A percentile compares a stretch with the other conserved stretches of the same genome.
phyloP scores from a whole-genome alignment of 345 rosid genomes.

The Hypericum androsaemum region DNA sequence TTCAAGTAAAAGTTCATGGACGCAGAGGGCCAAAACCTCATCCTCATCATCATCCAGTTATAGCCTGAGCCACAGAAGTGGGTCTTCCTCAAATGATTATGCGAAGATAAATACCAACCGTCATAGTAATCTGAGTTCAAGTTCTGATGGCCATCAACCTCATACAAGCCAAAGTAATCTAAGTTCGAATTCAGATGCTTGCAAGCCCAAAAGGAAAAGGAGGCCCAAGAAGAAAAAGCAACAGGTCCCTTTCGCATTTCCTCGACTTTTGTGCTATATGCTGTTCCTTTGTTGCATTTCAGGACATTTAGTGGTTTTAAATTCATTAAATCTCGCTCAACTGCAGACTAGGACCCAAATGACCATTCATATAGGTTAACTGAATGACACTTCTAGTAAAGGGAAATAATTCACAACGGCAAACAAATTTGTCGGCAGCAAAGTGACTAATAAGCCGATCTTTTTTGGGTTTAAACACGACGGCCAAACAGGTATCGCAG shows the following conservation, averaged over 20 bases:
- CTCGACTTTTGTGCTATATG: no score
- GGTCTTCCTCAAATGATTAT: conserved; percentile 37
- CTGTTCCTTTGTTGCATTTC: no score
- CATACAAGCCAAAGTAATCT: conserved; percentile 10
- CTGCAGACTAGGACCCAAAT: no score
- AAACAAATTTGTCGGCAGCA: no score
- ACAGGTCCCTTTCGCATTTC: background rate
- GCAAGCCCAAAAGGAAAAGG: conserved; percentile 87
- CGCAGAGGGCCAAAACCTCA: conserved; percentile 44
- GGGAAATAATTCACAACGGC: no score
- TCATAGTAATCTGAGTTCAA: conserved; percentile 83
- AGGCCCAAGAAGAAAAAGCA: conserved; percentile 79
- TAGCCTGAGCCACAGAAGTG: conserved; percentile 52
- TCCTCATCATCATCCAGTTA: conserved; percentile 50
- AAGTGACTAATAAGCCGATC: no score
- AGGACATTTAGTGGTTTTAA: no score
- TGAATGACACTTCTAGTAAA: no score
- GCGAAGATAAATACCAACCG: conserved; percentile 58
- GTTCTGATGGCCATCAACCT: conserved; percentile 87
- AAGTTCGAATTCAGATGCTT: conserved; percentile 92
- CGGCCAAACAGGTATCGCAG: no score
- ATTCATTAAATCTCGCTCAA: no score
- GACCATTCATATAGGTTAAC: no score
- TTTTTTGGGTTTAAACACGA: no score
- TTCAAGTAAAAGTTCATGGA: conserved; percentile 40